Base-by-base conservation (phyloP, 2,329 filamentous ascomycete species). In the Epichloe festucae region DNA sequence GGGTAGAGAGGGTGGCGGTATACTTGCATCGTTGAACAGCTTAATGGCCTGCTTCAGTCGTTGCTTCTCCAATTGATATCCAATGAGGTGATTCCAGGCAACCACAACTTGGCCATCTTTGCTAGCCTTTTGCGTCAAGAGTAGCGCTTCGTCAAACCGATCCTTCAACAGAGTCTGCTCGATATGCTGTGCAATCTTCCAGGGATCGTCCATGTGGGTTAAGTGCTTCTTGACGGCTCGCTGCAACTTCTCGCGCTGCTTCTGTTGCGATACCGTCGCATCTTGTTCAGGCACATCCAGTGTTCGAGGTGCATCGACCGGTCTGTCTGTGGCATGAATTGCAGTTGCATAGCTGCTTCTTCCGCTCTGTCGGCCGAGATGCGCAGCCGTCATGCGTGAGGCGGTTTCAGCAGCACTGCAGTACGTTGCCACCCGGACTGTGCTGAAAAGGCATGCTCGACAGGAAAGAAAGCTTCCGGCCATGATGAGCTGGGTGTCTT, bases 41-140 rank as follows among this genome's bases (percentile, higher is more conserved):
- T 86, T 89, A 52, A 95, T 69, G 17, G 87, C 90, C 19, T 73
- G 70, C 54, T 75, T 74, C 36, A 89, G 66, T 49, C 75, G 75
- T 42, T 78, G 73, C 23, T 80, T 72, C 42, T 75, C 68, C 65
- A 96, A 70, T 55, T 80, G 73, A 65, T 89, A 81, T 52, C 84
- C 77, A 52, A 98, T 83, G 44, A 95, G 67, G 62, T 87, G 79
- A 67, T 97, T 97, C 90, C 91, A 98, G 53, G 85, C 82, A 53
- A 94, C 89, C 4, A 79, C 72, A 56, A 85, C 82, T 53, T 82
- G 71, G 56, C 78, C 73, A 1, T 73, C 66, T 57, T 76, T 80
- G 65, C 82, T 89, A n/a, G 85, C 84, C 58, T 77, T 72, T 53
- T 85, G 81, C 39, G 85, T 78, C 53, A 95, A 65, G 19, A 79